Evolutionary conservation across 768 basidiomycete species (phyloP).

Genomic region (Suillus spraguei): DNA sequence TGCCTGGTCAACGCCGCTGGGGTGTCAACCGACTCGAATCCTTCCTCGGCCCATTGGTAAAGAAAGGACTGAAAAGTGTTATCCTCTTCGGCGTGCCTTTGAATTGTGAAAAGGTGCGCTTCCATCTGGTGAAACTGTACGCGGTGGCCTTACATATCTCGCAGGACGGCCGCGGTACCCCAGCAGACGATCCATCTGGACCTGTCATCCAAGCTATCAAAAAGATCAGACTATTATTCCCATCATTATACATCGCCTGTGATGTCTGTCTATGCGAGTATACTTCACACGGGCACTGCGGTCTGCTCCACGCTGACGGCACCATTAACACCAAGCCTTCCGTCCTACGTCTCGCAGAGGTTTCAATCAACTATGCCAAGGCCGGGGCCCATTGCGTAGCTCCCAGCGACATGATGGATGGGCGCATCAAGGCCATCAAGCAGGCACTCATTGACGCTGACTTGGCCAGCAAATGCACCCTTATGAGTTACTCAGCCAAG

Average conservation of each 20-base stretch:
- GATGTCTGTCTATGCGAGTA: constrained; percentile 99
- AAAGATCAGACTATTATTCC: constrained; percentile 76
- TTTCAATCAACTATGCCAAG: constrained; percentile 87
- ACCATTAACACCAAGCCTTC: constrained; percentile 79
- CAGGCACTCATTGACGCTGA: constrained; percentile 80
- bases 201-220: constrained; percentile 95
- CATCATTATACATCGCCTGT: constrained; percentile 83
- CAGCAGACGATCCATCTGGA: constrained; percentile 87
- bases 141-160: neutral
- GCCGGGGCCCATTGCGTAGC: constrained; percentile 99
- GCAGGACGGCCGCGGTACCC: constrained; percentile 81
- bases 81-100: constrained; percentile 95
- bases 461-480: constrained; percentile 82
- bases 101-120: constrained; percentile 71
- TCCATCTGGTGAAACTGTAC: neutral
- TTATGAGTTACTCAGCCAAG: constrained; percentile 98
- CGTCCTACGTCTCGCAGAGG: constrained; percentile 86
- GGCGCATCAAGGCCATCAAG: constrained; percentile 89
- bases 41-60: constrained; percentile 85
- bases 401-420: constrained; percentile 99
- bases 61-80: constrained; percentile 89
- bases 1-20: constrained; percentile 93
- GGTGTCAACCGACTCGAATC: constrained; percentile 90
- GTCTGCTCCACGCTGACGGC: constrained; percentile 71
- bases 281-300: constrained; percentile 98